Evolutionary conservation across 1,284 basidiomycete genomes (phyloP).

Genomic region (Trichosporon sp.): DNA sequence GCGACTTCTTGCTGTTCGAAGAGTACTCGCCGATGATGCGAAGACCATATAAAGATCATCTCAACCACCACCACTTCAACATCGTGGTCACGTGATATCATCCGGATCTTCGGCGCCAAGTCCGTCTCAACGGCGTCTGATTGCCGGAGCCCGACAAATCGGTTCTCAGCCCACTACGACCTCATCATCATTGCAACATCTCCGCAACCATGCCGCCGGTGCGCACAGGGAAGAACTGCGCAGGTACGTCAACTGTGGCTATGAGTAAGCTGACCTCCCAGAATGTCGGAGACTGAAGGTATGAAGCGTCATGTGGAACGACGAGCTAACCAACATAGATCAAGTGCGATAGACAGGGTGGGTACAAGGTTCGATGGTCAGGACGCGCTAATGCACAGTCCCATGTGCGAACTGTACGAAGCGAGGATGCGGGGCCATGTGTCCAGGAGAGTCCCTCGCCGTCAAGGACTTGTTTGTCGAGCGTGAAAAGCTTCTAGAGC

Average conservation of each 20-base stretch:
- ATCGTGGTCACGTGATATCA: background rate
- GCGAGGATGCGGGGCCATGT: slow-evolving; percentile 22
- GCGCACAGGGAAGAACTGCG: slow-evolving; percentile 22
- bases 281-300: slow-evolving; percentile 22
- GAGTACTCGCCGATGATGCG: no score
- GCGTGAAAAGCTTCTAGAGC: slow-evolving; percentile 16
- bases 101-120: slow-evolving; percentile 17
- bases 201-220: slow-evolving; percentile 3
- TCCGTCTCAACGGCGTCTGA: slow-evolving; percentile 10
- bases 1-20: no score
- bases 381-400: background rate
- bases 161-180: slow-evolving; percentile 4
- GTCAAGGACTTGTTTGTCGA: slow-evolving; percentile 21
- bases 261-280: background rate
- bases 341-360: slow-evolving; percentile 22
- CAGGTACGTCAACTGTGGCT: background rate
- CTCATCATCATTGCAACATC: background rate
- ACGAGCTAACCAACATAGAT: background rate
- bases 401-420: slow-evolving; percentile 20
- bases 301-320: background rate
- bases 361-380: background rate
- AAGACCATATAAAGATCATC: no score
- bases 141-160: slow-evolving; percentile 18
- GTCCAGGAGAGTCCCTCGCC: slow-evolving; percentile 20
- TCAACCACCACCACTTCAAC: background rate